Evolutionary conservation across 2,329 filamentous ascomycete genomes (phyloP), one percentile per base, ranked within the genome.

Genomic region (Mycosphaerella sp.): DNA sequence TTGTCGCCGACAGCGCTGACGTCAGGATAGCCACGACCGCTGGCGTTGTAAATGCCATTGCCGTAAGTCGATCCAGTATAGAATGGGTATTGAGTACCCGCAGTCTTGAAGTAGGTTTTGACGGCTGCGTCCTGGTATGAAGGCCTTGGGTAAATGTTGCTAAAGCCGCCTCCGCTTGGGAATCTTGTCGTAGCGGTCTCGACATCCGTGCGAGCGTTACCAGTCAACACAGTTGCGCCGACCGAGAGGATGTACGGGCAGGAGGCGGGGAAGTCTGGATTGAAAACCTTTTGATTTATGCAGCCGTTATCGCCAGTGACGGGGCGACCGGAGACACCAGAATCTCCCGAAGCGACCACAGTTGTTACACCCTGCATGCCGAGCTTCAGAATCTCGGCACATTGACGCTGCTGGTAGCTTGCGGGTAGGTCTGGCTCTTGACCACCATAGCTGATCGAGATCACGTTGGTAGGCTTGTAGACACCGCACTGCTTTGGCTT

Each of bases 381-480:
- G 18, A 78, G 71, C 57, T 78, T 77, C 47, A 74, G 68, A 61
- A 66, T 74, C 36, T 73, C 70, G 40, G 68, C 68, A 56, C 71
- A 73, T 55, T 73, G 71, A 3, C 71, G 66, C 56, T 75, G 68
- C 57, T 79, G 75, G 65, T 84, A 84, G 55, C 67, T 69, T 4
- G 71, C 65, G 0, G 79, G 79, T 16, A 81, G 69, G 17, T 76
- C 75, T 4, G 68, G 66, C 64, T 83, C 79, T 39, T 75, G 71
- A 39, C 75, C 77, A 46, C 78, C 78, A 62, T 83, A 84, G 2
- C 77, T 80, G 61, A 82, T 77, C 34, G 75, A 78, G 56, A 83
- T 74, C 6, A 81, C 78, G 55, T 80, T 79, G 8, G 79, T 77
- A 2, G 78, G 75, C 58, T 74, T 70, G 67, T 74, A 79, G 16